Evolutionary conservation across 306 rosid genomes (phyloP), one percentile per base, ranked within the genome.

Genomic region (Prunus mongolica): DNA sequence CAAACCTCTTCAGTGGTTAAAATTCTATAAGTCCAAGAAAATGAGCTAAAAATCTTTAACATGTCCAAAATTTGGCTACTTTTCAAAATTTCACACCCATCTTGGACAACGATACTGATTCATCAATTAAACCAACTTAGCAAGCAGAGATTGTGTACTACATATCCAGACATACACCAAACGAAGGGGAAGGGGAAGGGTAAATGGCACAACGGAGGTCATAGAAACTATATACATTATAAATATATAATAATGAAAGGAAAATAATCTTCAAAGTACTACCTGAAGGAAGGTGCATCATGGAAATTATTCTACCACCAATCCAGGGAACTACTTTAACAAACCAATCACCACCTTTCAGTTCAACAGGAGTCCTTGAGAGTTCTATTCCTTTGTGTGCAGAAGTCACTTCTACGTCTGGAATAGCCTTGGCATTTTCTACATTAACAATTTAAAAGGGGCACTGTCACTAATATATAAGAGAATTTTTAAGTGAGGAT

Each of bases 231-330:
- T 30, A 51, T 8, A 34, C 3, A 64, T 32, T 16, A 32, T 28
- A 32, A 20, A 52, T 12, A 54, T 41, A 71, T 67, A 34, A 34
- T 71, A 71, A 54, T 9, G 19, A 25, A 34, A 28, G 38, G 32
- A n/a, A 11, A 28, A 57, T 62, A 6, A 41, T 41, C 6, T 66
- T 52, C 38, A 49, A 58, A 54, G 25, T 22, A 77, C 82, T 88
- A 93, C 98, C 98, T 56, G 98, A 88, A 67, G 93, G 91, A 76
- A 84, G 74, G 89, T 93, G 93, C 71, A 70, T 77, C 97, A 91
- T 93, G 75, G 98, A 91, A 76, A 91, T 85, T 61, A 93, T 90
- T 91, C 98, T 85, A 57, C 97, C 98, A 51, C 98, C 97, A 84
- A 89, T 93, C 98, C 98, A 90, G 67, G 98, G 97, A 80, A 91